Percentiles rank a stretch among this genome's conserved stretches.
Conservation (phyloP, 192 early-diverging fungal species). For the Coemansia sp. region DNA sequence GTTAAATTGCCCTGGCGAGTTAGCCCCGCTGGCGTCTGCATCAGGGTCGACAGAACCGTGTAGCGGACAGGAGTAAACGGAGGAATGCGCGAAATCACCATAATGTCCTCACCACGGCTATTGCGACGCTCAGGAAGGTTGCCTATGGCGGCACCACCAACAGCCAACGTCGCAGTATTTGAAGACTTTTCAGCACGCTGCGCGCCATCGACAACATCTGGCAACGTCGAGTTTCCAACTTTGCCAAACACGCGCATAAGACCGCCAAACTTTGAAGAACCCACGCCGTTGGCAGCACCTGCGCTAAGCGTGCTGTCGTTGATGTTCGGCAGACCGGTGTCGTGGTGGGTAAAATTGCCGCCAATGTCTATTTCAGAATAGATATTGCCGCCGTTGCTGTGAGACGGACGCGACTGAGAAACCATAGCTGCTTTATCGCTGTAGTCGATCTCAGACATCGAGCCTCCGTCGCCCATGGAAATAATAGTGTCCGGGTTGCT, state of each 20-base stretch:
- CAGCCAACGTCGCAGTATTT: constrained; percentile 42
- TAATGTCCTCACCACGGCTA: constrained; percentile 54
- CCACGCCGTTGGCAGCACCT: background rate
- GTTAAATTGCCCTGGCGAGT: constrained; percentile 47
- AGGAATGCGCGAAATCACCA: constrained; percentile 51
- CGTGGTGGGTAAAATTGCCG: too few species aligned
- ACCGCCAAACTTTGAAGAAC: constrained; percentile 4
- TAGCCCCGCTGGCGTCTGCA: constrained; percentile 53
- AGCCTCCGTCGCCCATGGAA: constrained; percentile 16
- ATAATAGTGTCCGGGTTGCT: constrained; percentile 54
- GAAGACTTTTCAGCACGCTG: constrained; percentile 17
- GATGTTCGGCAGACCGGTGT: background rate
- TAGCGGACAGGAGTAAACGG: constrained; percentile 54
- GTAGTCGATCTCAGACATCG: constrained; percentile 28
- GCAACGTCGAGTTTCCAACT: background rate
- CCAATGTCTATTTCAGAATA: background rate
- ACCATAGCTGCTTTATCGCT: constrained; percentile 32
- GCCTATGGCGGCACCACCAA: constrained; percentile 48
- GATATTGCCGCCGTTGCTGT: constrained; percentile 2
- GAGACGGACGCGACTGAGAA: constrained; percentile 3
- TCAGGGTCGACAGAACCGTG: constrained; percentile 42
- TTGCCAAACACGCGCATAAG: constrained; percentile 9
- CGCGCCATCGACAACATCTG: background rate
- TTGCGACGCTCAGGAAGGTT: constrained; percentile 51
- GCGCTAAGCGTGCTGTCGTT: background rate